Conservation (phyloP, 495 filamentous ascomycete species). For the Neurospora discreta region DNA sequence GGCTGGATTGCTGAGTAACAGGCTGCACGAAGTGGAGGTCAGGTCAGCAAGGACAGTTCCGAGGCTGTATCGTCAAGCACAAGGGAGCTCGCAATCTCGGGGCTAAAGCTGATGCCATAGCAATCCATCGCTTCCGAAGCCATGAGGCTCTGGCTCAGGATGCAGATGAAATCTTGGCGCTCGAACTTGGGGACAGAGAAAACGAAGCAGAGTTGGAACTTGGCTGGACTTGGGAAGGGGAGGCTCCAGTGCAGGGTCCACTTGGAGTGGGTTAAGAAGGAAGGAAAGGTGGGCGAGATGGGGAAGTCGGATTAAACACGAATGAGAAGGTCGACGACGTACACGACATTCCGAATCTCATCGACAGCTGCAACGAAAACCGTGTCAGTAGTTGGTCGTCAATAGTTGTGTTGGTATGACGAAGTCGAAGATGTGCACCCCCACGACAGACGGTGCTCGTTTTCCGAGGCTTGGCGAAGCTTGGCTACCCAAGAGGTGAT, state of each 20-base stretch:
- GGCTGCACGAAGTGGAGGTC: slow-evolving; percentile 15
- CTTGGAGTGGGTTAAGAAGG: background rate
- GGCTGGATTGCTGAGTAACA: slow-evolving; percentile 38
- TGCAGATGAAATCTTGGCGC: background rate
- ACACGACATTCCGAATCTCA: slow-evolving; percentile 31
- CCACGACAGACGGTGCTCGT: background rate
- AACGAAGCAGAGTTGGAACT: background rate
- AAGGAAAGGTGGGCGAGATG: background rate
- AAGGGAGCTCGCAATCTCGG: background rate
- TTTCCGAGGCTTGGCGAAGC: slow-evolving; percentile 25
- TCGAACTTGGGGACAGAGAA: background rate
- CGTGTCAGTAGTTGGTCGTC: slow-evolving; percentile 14
- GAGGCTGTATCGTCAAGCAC: background rate
- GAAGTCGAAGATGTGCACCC: background rate
- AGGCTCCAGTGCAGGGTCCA: background rate
- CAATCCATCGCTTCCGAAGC: background rate
- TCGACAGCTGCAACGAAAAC: slow-evolving; percentile 20
- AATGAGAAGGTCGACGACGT: slow-evolving; percentile 6
- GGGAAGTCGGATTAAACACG: background rate
- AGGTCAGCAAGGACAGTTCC: background rate
- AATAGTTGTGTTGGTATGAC: background rate
- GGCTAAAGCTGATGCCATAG: background rate
- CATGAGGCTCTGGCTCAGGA: background rate
- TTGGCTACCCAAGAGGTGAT: slow-evolving; percentile 23
- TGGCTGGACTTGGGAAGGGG: background rate